These are phyloP conservation scores for Cardamine chenopodiifolia DNA, from an alignment of 345 rosid genomes.

Conservation along the genomic window DNA sequence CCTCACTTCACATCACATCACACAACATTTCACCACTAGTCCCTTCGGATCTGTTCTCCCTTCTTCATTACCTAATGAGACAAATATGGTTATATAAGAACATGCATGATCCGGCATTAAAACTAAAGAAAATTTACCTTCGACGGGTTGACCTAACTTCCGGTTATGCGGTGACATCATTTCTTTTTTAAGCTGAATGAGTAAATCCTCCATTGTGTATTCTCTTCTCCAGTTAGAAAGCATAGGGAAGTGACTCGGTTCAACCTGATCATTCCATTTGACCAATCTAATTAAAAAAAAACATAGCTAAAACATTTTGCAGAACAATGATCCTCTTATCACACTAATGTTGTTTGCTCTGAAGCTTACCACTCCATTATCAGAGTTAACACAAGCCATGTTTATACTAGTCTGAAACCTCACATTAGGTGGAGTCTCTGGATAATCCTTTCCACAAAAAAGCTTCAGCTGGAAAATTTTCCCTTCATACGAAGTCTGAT, in stretches of 20 bases:
- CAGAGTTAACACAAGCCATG: constrained; percentile 86
- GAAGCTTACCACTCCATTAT: constrained; percentile 78
- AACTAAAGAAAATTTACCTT: constrained; percentile 41
- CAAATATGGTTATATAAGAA: too few species aligned
- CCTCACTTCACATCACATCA: constrained; percentile 62
- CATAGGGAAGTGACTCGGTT: constrained; percentile 65
- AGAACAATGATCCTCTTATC: background rate
- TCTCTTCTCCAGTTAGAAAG: constrained; percentile 71
- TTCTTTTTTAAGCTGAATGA: constrained; percentile 68
- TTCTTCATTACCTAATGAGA: constrained; percentile 74
- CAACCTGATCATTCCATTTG: constrained; percentile 50
- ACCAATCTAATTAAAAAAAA: background rate
- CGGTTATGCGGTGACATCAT: constrained; percentile 74
- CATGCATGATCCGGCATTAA: too few species aligned
- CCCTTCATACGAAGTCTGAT: constrained; percentile 86
- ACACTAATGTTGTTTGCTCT: background rate
- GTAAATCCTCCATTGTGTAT: constrained; percentile 71
- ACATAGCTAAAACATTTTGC: background rate
- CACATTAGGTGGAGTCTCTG: constrained; percentile 85
- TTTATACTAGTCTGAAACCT: constrained; percentile 86
- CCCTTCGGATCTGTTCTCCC: constrained; percentile 85
- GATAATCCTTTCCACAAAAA: constrained; percentile 90
- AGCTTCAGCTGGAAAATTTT: constrained; percentile 90
- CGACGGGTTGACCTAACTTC: constrained; percentile 71
- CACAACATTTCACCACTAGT: constrained; percentile 68